phyloP scores from a whole-genome alignment of 2,329 filamentous ascomycete genomes.

The Pestalotiopsis sp. region DNA sequence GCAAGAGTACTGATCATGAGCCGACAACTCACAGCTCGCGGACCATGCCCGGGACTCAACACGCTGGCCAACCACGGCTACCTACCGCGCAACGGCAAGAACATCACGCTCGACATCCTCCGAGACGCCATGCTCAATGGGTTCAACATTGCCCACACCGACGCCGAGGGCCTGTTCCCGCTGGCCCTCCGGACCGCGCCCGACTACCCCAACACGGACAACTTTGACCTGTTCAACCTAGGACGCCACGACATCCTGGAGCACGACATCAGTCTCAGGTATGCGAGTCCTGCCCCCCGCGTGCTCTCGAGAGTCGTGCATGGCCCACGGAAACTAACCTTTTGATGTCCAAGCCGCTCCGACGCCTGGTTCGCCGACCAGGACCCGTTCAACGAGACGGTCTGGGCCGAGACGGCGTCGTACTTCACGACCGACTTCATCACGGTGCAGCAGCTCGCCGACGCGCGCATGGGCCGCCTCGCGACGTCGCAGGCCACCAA shows the following conservation, averaged over 20 bases:
- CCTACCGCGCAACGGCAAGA: conserved; percentile 23
- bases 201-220: conserved; percentile 16
- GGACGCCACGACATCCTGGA: conserved; percentile 21
- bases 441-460: conserved; percentile 17
- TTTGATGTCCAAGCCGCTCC: conserved; percentile 10
- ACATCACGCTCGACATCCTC: conserved; percentile 17
- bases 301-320: no score
- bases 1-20: neutral
- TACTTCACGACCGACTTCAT: conserved; percentile 20
- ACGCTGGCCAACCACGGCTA: conserved; percentile 30
- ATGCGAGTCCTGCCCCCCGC: no score
- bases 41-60: conserved; percentile 29
- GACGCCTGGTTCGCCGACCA: conserved; percentile 17
- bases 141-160: conserved; percentile 15
- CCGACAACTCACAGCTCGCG: conserved; percentile 14
- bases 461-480: conserved; percentile 18
- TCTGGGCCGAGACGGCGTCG: conserved; percentile 20
- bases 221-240: conserved; percentile 18
- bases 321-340: neutral
- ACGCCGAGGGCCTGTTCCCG: conserved; percentile 12
- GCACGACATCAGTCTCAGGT: conserved; percentile 24
- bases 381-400: conserved; percentile 17
- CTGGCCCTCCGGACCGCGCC: conserved; percentile 18
- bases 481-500: conserved; percentile 22
- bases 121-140: conserved; percentile 13